Evolutionary conservation across 805 yeast species (phyloP).

Genomic region (Yamadazyma philogaea): DNA sequence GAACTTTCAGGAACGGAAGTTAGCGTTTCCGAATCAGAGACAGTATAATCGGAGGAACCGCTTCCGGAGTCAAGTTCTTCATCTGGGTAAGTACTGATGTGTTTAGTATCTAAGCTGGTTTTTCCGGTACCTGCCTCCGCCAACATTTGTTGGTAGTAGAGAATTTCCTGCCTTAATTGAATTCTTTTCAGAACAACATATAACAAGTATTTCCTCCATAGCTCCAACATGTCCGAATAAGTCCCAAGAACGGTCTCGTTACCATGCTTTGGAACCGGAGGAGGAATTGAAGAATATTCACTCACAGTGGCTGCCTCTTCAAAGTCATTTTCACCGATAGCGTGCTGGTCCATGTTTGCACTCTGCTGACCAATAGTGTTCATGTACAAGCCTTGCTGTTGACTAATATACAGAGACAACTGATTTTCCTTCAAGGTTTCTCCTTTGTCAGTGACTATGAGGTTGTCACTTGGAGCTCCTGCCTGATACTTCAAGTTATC

Average conservation of each 20-base stretch:
- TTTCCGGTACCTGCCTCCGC: conserved; percentile 13
- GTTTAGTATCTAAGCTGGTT: conserved; percentile 5
- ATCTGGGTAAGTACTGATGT: conserved; percentile 9
- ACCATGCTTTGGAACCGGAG: conserved; percentile 29
- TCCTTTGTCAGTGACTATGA: conserved; percentile 8
- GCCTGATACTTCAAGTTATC: conserved; percentile 21
- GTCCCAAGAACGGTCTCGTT: conserved; percentile 10
- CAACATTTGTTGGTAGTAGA: conserved; percentile 27
- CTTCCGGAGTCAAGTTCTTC: conserved; percentile 1
- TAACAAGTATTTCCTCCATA: conserved; percentile 36
- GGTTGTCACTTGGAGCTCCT: conserved; percentile 25
- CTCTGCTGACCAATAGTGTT: conserved; percentile 9
- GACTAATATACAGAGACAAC: conserved; percentile 24
- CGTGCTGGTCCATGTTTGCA: conserved; percentile 12
- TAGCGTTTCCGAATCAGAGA: conserved; percentile 8
- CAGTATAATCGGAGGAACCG: conserved; percentile 4
- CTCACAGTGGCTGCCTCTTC: conserved; percentile 15
- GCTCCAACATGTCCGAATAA: conserved; percentile 12
- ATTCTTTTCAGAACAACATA: conserved; percentile 37
- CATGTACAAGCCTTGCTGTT: conserved; percentile 21
- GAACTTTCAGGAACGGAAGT: neutral
- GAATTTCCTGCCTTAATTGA: conserved; percentile 40
- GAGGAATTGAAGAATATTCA: conserved; percentile 17
- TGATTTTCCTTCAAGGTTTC: conserved; percentile 18
- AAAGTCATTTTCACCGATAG: conserved; percentile 24